phyloP scores from a whole-genome alignment of 257 asterid genomes.

The Solanum neorickii region DNA sequence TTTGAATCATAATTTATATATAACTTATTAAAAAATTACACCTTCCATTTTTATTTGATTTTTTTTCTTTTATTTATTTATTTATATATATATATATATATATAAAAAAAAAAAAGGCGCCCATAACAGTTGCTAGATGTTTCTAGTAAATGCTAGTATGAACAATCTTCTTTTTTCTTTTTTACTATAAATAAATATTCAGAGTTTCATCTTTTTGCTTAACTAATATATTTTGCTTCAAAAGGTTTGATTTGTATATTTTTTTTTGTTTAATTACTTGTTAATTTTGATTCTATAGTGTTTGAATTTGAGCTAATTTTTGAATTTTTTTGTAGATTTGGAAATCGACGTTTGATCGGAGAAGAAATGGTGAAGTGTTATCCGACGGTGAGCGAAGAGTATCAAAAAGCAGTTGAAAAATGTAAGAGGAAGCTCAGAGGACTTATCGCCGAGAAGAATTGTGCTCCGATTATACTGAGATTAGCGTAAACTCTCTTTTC shows the following conservation, averaged over 20 bases:
- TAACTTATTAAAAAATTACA: too few relatives aligned
- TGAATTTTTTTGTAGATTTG: background rate
- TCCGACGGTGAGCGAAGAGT: slow-evolving; percentile 70
- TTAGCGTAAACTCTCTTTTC: slow-evolving; percentile 33
- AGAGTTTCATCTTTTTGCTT: background rate
- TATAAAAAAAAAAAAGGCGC: background rate
- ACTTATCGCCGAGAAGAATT: slow-evolving; percentile 74
- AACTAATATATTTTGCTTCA: background rate
- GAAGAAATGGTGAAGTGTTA: slow-evolving; percentile 62
- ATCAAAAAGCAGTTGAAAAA: slow-evolving; percentile 59
- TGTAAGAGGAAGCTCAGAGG: slow-evolving; percentile 81
- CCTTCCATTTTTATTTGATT: too few relatives aligned
- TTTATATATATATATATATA: too few relatives aligned
- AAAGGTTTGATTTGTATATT: background rate
- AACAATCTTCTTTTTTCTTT: background rate
- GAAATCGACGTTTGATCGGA: background rate
- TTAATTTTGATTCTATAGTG: background rate
- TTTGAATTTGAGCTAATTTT: background rate
- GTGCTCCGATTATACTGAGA: slow-evolving; percentile 86
- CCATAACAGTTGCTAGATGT: background rate
- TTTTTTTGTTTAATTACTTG: too few relatives aligned
- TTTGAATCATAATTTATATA: too few relatives aligned
- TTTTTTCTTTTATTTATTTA: too few relatives aligned
- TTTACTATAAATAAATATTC: background rate
- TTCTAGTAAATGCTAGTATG: background rate